A percentile compares a stretch with the other conserved stretches of the same genome.
phyloP scores from a whole-genome alignment of 1,284 basidiomycete genomes.

The Ustilago cynodontis region DNA sequence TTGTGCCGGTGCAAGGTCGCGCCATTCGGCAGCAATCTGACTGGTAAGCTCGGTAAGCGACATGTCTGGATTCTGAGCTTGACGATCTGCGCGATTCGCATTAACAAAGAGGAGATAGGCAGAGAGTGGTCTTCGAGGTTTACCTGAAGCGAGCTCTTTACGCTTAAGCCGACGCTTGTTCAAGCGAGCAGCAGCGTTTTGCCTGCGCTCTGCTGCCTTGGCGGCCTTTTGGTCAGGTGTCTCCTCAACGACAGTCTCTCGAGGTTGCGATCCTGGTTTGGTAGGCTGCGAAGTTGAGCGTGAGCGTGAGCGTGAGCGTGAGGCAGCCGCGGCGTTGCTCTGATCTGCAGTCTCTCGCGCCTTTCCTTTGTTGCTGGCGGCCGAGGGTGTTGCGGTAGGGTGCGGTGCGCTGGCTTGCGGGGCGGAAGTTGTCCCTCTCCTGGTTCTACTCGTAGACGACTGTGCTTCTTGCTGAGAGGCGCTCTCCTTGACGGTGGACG shows the following conservation, averaged over 20 bases:
- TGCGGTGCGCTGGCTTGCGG: not conserved
- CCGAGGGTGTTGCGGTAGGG: not conserved
- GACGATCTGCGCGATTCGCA: constrained; percentile 38
- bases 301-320: not conserved
- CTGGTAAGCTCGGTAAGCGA: constrained; percentile 41
- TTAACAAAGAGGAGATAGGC: constrained; percentile 53
- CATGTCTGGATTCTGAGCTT: constrained; percentile 31
- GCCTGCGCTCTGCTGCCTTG: constrained; percentile 19
- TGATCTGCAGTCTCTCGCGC: constrained; percentile 3
- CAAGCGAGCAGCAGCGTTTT: constrained; percentile 23
- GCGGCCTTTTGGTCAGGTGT: constrained; percentile 21
- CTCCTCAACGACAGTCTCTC: not conserved
- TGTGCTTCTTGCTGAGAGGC: constrained; percentile 29
- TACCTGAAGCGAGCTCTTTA: constrained; percentile 43
- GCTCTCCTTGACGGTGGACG: constrained; percentile 26
- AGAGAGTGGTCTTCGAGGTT: constrained; percentile 37
- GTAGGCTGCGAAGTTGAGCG: constrained; percentile 8
- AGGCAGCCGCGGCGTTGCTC: not conserved
- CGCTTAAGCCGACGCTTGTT: constrained; percentile 49
- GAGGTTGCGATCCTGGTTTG: constrained; percentile 14
- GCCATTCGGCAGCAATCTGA: constrained; percentile 48
- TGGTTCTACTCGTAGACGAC: not conserved
- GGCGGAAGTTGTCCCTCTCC: not conserved
- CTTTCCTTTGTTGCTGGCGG: constrained; percentile 25
- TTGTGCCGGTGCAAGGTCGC: constrained; percentile 25